Evolutionary conservation across 371 early-diverging fungal species (phyloP).

Genomic region (Batrachochytrium dendrobatidis): DNA sequence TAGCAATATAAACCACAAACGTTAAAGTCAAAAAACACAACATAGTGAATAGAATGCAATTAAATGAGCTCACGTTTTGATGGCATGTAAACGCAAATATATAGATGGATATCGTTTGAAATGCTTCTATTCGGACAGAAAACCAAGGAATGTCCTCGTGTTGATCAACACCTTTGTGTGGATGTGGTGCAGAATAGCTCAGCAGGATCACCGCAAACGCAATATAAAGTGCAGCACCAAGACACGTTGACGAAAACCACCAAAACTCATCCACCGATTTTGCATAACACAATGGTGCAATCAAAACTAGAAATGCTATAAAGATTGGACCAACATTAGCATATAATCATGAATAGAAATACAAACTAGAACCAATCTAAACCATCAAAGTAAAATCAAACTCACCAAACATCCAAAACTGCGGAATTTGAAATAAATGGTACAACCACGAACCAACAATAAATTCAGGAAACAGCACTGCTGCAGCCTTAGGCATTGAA

Average conservation of each 20-base stretch:
- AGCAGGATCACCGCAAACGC: constrained; percentile 10
- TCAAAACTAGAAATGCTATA: constrained; percentile 12
- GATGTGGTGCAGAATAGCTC: not conserved
- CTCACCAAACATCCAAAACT: constrained; percentile 19
- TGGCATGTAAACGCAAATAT: constrained; percentile 62
- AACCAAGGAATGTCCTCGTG: constrained; percentile 11
- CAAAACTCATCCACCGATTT: constrained; percentile 19
- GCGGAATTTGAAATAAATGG: constrained; percentile 1
- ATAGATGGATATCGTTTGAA: constrained; percentile 37
- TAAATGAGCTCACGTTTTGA: constrained; percentile 38
- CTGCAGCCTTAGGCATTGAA: constrained; percentile 13
- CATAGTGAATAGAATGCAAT: not conserved
- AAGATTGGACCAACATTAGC: not conserved
- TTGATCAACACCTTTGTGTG: not conserved
- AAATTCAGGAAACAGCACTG: not conserved
- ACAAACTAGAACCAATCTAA: not conserved
- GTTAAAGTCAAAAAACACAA: not conserved
- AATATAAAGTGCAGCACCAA: constrained; percentile 17
- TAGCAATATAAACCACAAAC: not conserved
- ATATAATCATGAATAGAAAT: not conserved
- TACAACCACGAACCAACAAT: not conserved
- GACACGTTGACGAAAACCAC: constrained; percentile 20
- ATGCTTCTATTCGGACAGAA: constrained; percentile 3
- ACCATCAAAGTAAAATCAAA: not conserved
- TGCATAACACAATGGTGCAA: constrained; percentile 15